These are phyloP conservation scores for Exophiala calicioides DNA, from an alignment of 2,329 filamentous ascomycete species.

Conservation along the genomic window DNA sequence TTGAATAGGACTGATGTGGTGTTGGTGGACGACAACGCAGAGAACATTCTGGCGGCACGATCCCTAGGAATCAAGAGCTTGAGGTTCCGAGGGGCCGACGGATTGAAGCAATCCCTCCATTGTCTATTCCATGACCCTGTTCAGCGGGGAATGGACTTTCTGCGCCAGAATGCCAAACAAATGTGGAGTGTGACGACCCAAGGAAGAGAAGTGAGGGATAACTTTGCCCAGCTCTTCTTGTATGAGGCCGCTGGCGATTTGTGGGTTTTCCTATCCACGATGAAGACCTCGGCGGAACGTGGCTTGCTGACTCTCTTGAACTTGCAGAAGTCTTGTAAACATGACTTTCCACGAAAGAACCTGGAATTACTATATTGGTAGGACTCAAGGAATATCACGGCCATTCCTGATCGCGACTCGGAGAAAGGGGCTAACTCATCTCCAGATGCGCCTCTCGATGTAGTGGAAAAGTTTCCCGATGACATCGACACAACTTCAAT, in stretches of 20 bases:
- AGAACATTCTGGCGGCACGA: constrained; percentile 10
- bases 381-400: background rate
- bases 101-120: constrained; percentile 5
- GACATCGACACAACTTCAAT: constrained; percentile 11
- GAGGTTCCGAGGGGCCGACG: constrained; percentile 2
- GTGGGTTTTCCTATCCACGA: background rate
- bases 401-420: background rate
- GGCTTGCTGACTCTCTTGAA: background rate
- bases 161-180: constrained; percentile 9
- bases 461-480: constrained; percentile 6
- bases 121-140: constrained; percentile 5
- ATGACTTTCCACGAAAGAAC: constrained; percentile 10
- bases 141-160: constrained; percentile 1
- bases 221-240: constrained; percentile 14
- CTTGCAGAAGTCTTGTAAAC: constrained; percentile 6
- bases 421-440: background rate
- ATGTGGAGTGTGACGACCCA: constrained; percentile 10
- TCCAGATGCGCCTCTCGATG: constrained; percentile 8
- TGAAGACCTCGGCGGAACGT: background rate
- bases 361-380: constrained; percentile 15
- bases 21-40: constrained; percentile 10
- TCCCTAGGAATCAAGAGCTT: constrained; percentile 10
- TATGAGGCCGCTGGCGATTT: constrained; percentile 10
- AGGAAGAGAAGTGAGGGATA: constrained; percentile 13
- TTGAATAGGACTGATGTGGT: constrained; percentile 3